Percentiles rank a stretch among this genome's conserved stretches.
Conservation (phyloP, 192 early-diverging fungal genomes). For the Coemansia sp. region DNA sequence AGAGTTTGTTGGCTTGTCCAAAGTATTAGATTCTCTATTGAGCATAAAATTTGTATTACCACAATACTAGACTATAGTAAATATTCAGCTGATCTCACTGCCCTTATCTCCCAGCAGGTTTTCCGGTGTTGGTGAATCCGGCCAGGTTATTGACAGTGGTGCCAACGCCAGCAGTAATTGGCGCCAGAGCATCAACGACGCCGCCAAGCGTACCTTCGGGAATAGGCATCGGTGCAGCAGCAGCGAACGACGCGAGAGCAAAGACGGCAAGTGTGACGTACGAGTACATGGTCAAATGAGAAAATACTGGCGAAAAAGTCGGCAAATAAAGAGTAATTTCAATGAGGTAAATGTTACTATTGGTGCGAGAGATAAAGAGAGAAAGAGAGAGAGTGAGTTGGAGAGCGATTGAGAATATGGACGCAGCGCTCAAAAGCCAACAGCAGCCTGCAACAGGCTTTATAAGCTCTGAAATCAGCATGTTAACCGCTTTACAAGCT, state of each 20-base stretch:
- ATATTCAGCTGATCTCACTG: neutral
- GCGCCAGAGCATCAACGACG: conserved; percentile 16
- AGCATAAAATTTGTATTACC: neutral
- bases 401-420: no score
- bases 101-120: neutral
- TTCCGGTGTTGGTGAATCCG: neutral
- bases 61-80: neutral
- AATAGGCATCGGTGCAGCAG: conserved; percentile 6
- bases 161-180: conserved; percentile 15
- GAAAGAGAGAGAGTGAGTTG: no score
- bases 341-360: neutral
- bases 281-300: neutral
- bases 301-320: no score
- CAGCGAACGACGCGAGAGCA: neutral
- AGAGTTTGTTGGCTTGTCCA: neutral
- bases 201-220: conserved; percentile 22
- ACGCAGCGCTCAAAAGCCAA: neutral
- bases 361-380: no score
- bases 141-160: conserved; percentile 4
- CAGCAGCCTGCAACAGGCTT: neutral
- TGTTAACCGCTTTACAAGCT: neutral
- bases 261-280: neutral
- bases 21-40: neutral
- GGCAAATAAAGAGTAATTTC: neutral
- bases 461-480: neutral